Base-by-base conservation (phyloP, 2,329 filamentous ascomycete genomes). In the Apiospora rasikravindrae region DNA sequence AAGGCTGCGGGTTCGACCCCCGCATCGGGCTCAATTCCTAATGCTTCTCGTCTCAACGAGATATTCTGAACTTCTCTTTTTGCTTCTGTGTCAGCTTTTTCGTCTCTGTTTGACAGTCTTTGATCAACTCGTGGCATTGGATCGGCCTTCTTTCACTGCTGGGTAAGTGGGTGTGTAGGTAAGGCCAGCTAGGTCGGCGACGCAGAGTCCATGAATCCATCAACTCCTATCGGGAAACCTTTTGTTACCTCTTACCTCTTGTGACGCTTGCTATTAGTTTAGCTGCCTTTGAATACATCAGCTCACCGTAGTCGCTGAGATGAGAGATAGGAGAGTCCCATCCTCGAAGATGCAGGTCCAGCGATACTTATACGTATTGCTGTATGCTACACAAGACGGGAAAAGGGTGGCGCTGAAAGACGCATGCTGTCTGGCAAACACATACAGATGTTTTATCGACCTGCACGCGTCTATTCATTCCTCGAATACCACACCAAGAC, bases 11-110 rank as follows among this genome's bases (percentile, higher is more conserved):
- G 66, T 74, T 74, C 80, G 83, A 84, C 82, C 83, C 83, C 83
- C 83, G 82, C 83, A 79, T 82, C 76, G 80, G 80, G 80, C 81
- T 82, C 79, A 80, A 80, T 77, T 80, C 79, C 79, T 74, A 77
- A 47, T 68, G 66, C 29, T 45, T 33, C 66, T 68, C 66, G 57
- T 64, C 37, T n/a, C 33, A 64, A 11, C 57, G 57, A 64, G 57
- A 40, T 64, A 40, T 5, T 64, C 33, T 29, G 33, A 64, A 33
- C 57, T 64, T 64, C 10, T 64, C 33, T 64, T 64, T 64, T 64
- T 64, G 29, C 29, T 11, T 22, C 47, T 51, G 10, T 13, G n/a
- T 3, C 19, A 8, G 19, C 16, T 61, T 37, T 37, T 61, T 37
- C 26, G 8, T 5, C 7, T 6, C 13, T 14, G 49, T 6, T 7